Percentiles rank a stretch among this genome's conserved stretches.
Evolutionary conservation across 352 stramenopile species (phyloP).

Genomic region (Sclerospora graminicola): DNA sequence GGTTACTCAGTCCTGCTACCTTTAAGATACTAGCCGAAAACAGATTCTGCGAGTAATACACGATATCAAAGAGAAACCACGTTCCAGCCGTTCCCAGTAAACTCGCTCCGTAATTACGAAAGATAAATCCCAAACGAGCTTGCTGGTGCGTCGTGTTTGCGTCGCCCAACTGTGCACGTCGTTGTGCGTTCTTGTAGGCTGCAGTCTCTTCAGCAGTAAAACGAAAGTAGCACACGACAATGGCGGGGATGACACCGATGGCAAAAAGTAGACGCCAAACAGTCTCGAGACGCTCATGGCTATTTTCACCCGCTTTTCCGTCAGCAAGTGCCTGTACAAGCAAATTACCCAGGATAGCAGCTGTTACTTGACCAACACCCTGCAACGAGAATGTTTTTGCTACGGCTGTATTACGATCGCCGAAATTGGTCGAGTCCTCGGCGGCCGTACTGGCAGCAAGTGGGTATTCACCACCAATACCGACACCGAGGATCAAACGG

Average conservation of each 20-base stretch:
- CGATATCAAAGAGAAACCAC: slow-evolving; percentile 85
- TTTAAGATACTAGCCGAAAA: slow-evolving; percentile 64
- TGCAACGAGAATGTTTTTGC: slow-evolving; percentile 61
- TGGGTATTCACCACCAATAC: slow-evolving; percentile 45
- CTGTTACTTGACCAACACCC: slow-evolving; percentile 44
- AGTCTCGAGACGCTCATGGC: slow-evolving; percentile 32
- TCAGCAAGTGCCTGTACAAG: slow-evolving; percentile 39
- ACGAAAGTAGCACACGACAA: slow-evolving; percentile 58
- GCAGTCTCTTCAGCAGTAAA: slow-evolving; percentile 48
- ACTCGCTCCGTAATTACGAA: slow-evolving; percentile 34
- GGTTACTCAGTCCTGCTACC: slow-evolving; percentile 42
- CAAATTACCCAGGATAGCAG: slow-evolving; percentile 52
- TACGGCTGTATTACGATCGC: slow-evolving; percentile 42
- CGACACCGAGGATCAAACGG: slow-evolving; percentile 49
- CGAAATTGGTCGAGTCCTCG: slow-evolving; percentile 39
- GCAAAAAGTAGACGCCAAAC: slow-evolving; percentile 61
- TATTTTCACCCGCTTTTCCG: slow-evolving; percentile 27
- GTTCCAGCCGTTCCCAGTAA: slow-evolving; percentile 59
- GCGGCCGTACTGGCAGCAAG: slow-evolving; percentile 44
- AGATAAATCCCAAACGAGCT: slow-evolving; percentile 29
- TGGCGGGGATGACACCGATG: slow-evolving; percentile 44
- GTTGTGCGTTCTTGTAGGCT: slow-evolving; percentile 26
- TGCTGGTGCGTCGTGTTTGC: background rate
- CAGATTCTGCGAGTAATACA: slow-evolving; percentile 72
- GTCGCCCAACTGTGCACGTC: slow-evolving; percentile 9